Conservation (phyloP, 2,329 filamentous ascomycete genomes). For the Fusarium bactridioides region DNA sequence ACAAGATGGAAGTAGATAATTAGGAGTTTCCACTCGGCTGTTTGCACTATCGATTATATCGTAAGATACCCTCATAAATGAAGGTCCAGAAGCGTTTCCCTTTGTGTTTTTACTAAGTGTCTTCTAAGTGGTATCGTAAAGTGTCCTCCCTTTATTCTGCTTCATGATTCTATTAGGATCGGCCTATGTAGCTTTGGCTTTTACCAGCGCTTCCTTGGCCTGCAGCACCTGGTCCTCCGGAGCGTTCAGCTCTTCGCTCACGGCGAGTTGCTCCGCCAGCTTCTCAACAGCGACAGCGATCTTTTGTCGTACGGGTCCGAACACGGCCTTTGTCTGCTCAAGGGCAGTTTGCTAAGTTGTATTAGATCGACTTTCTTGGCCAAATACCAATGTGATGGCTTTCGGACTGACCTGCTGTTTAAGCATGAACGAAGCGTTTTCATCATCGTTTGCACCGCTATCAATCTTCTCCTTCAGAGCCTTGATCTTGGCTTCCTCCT, state of each 20-base stretch:
- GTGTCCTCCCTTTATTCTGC: not conserved
- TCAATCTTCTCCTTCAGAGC: constrained; percentile 70
- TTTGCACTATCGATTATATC: not conserved
- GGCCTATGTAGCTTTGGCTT: constrained; percentile 52
- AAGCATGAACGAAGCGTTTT: constrained; percentile 80
- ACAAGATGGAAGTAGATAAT: constrained; percentile 72
- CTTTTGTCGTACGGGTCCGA: constrained; percentile 74
- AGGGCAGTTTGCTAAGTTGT: constrained; percentile 73
- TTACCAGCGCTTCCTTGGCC: constrained; percentile 62
- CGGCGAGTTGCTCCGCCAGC: constrained; percentile 79
- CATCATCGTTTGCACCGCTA: constrained; percentile 60
- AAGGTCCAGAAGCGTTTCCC: constrained; percentile 17
- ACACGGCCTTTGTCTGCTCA: constrained; percentile 87
- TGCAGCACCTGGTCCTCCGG: constrained; percentile 60
- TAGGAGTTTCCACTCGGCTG: constrained; percentile 24
- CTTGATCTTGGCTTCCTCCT: constrained; percentile 76
- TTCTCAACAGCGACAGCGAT: constrained; percentile 76
- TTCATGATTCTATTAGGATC: not conserved
- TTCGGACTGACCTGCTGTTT: constrained; percentile 79
- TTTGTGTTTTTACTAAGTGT: not conserved
- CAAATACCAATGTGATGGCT: not conserved
- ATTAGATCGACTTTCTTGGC: constrained; percentile 1
- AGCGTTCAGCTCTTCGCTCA: constrained; percentile 58
- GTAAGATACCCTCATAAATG: constrained; percentile 41
- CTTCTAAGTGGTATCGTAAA: constrained; percentile 31